Evolutionary conservation across 805 yeast genomes (phyloP).

Genomic region (Isabelozyma rhagii): DNA sequence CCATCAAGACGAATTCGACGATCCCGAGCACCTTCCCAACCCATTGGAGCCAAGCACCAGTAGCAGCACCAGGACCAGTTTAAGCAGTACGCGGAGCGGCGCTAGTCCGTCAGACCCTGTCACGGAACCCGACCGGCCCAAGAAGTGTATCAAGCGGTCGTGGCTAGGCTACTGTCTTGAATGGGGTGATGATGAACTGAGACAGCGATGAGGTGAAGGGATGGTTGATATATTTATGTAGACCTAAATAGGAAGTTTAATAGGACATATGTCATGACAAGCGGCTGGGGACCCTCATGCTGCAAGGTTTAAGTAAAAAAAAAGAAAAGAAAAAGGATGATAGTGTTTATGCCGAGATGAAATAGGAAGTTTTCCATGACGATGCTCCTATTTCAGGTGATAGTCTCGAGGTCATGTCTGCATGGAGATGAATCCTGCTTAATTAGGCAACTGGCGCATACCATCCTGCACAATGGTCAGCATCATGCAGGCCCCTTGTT

Average conservation of each 20-base stretch:
- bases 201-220: no score
- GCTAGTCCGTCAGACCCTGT: background rate
- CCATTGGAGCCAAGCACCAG: constrained; percentile 27
- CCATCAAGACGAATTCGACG: constrained; percentile 39
- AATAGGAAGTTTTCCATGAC: background rate
- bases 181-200: constrained; percentile 36
- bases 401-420: background rate
- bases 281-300: background rate
- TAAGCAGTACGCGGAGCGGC: constrained; percentile 1
- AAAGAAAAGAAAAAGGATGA: background rate
- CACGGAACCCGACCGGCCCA: constrained; percentile 24
- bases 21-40: constrained; percentile 36
- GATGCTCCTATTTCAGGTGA: background rate
- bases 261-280: background rate
- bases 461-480: background rate
- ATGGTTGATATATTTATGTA: background rate
- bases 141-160: constrained; percentile 51
- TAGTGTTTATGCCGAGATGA: background rate
- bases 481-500: background rate
- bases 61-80: constrained; percentile 1
- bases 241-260: background rate
- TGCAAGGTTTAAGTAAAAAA: background rate
- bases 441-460: background rate
- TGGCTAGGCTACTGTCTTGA: constrained; percentile 67
- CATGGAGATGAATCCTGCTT: background rate